Base-by-base conservation (phyloP, 1,139 yeast species). In the Diutina rugosa region DNA sequence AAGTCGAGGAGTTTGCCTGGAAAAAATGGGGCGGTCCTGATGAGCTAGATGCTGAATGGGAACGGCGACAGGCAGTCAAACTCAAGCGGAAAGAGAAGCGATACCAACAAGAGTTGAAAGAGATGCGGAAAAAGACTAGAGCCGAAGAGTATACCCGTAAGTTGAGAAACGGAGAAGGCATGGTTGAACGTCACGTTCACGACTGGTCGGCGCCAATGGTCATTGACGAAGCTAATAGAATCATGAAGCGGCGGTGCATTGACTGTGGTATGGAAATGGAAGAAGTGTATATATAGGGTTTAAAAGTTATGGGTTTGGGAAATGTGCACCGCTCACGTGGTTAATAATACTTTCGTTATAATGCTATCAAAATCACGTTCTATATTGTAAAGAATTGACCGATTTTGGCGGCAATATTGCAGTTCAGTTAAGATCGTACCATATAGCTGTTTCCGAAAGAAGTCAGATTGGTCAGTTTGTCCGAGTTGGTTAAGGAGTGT, bases 21-120 rank as follows among this genome's bases (percentile, higher is more conserved):
- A 85, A 87, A 66, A 93, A 93, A 70, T 95, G 99, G 99, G 96
- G 95, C 1, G 86, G 95, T 0, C 79, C 87, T 4, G 96, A 90
- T 55, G 90, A 87, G 0, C 71, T 95, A 48, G 99, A 95, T 67
- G 78, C 79, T n/a, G 99, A 95, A 68, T 95, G 96, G 88, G 89
- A 89, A 62, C 71, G 87, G 56, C 72, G 99, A 47, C 96, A 89
- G 67, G 82, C 78, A 55, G 78, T 81, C 65, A 82, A 89, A 61
- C 75, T 88, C 30, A 80, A 81, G 57, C 73, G 97, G 55, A 79
- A 89, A 61, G 97, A 90, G 62, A 85, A 84, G 65, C 85, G 83
- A 67, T 93, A 89, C 67, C 82, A 87, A 61, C 79, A 79, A 16
- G 84, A 86, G 64, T 74, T 95, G 62, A 77, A 78, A 61, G 95